Base-by-base conservation (phyloP, 2,329 filamentous ascomycete genomes). In the Sordariomycetes sp. region DNA sequence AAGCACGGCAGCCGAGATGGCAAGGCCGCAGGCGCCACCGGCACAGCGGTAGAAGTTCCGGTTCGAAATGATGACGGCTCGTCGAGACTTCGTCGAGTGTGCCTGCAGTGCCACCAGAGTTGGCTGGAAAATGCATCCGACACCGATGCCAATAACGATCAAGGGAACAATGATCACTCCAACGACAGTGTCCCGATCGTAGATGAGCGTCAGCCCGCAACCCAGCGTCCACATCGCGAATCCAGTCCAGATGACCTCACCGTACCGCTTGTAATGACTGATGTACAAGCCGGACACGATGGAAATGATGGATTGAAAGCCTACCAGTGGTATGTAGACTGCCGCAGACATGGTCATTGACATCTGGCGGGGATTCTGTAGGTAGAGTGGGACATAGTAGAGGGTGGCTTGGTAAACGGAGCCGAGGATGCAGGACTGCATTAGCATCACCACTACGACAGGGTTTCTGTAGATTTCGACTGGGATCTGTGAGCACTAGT, bases 341-440 rank as follows among this genome's bases (percentile, higher is more conserved):
- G 59, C 58, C 2, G 74, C 75, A 4, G 74, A 73, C 17, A 64
- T 60, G 4, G 57, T 36, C 10, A 52, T 43, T 6, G 50, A 47
- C 33, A 46, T 54, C 14, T 47, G 46, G 15, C 47, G 46, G 3
- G 66, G 71, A 37, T 77, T 78, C 42, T 80, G 73, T 29, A 74
- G 71, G 49, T 75, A 81, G 0, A 79, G 55, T 2, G 75, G 75
- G 5, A 80, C 49, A 43, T 73, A 80, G 50, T 78, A 80, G 2
- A 79, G 53, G 37, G 68, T 67, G 3, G 66, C 59, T 42, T 78
- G 76, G 43, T 76, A 79, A 2, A 70, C 67, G 11, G 70, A 58
- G 5, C 78, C 75, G 16, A 79, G 64, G 16, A 82, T 53, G 41
- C 81, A 70, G 46, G 67, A 72, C 45, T 81, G 72, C 4, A 64